Evolutionary conservation across 176 grass and related monocot species (phyloP).

Genomic region (Lolium perenne): DNA sequence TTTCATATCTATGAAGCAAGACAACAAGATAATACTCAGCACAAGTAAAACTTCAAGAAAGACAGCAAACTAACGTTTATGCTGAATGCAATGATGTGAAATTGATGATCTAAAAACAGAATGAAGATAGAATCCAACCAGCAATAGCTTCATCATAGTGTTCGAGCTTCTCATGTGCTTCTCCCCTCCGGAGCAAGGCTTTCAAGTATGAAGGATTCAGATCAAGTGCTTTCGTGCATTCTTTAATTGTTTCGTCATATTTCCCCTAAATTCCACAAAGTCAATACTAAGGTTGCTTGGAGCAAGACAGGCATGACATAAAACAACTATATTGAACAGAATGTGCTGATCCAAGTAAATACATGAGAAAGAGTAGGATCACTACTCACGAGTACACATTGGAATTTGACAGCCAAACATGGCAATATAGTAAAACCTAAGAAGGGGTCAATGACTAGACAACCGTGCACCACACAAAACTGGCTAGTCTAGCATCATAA

Average conservation of each 20-base stretch:
- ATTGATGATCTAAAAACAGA: conserved; percentile 22
- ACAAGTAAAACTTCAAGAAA: background rate
- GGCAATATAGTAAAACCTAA: no score
- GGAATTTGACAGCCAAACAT: background rate
- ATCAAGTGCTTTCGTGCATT: conserved; percentile 96
- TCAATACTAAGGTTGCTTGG: background rate
- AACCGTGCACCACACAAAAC: no score
- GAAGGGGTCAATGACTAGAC: no score
- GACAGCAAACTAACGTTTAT: background rate
- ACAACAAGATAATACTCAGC: conserved; percentile 33
- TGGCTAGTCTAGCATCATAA: background rate
- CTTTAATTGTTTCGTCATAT: conserved; percentile 78
- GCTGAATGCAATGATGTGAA: background rate
- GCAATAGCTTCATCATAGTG: conserved; percentile 94
- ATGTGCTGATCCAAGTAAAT: background rate
- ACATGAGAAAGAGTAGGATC: background rate
- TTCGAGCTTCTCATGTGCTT: conserved; percentile 95
- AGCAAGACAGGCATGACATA: background rate
- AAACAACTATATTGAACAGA: background rate
- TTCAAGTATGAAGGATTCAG: conserved; percentile 88
- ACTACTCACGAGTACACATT: background rate
- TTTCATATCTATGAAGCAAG: conserved; percentile 76
- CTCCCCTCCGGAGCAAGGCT: conserved; percentile 86
- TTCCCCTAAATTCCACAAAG: conserved; percentile 56
- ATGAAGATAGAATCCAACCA: conserved; percentile 55